These are phyloP conservation scores for Mycena olivaceomarginata DNA, from an alignment of 768 basidiomycete species.

Conservation along the genomic window DNA sequence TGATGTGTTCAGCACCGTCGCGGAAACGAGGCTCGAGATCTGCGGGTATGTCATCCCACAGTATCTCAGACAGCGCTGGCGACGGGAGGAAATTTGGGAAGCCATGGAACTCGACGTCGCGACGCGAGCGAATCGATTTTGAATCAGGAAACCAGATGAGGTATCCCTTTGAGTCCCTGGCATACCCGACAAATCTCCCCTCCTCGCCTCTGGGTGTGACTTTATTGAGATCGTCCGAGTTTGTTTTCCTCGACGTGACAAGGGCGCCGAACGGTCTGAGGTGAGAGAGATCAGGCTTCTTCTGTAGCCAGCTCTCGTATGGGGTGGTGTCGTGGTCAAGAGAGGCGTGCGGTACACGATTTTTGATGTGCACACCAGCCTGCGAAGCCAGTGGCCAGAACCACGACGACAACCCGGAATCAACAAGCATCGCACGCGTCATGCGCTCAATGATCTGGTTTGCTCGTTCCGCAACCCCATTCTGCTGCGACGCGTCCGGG, in stretches of 20 bases:
- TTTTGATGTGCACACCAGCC: too few relatives aligned
- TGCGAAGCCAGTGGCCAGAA: too few relatives aligned
- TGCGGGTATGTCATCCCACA: slow-evolving; percentile 19
- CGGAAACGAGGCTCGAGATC: slow-evolving; percentile 24
- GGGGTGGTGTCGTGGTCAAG: slow-evolving; percentile 6
- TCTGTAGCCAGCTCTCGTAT: slow-evolving; percentile 32
- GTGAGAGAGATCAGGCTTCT: slow-evolving; percentile 27
- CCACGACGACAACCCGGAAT: too few relatives aligned
- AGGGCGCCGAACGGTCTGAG: slow-evolving; percentile 41
- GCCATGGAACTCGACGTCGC: slow-evolving; percentile 33
- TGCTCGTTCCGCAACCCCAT: too few relatives aligned
- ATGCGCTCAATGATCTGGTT: too few relatives aligned
- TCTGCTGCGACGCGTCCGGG: too few relatives aligned
- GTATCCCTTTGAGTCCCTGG: slow-evolving; percentile 44
- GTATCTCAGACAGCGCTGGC: slow-evolving; percentile 34
- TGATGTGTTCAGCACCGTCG: slow-evolving; percentile 1
- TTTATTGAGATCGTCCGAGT: slow-evolving; percentile 30
- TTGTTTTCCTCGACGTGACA: slow-evolving; percentile 32
- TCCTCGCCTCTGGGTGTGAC: slow-evolving; percentile 20
- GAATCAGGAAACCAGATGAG: slow-evolving; percentile 41
- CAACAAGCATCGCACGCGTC: too few relatives aligned
- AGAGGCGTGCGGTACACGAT: slow-evolving; percentile 20
- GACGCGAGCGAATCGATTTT: slow-evolving; percentile 11
- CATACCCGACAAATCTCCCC: slow-evolving; percentile 45
- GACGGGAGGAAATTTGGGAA: slow-evolving; percentile 39